Evolutionary conservation across 192 early-diverging fungal species (phyloP).

Genomic region (Backusella parvicylindrica): DNA sequence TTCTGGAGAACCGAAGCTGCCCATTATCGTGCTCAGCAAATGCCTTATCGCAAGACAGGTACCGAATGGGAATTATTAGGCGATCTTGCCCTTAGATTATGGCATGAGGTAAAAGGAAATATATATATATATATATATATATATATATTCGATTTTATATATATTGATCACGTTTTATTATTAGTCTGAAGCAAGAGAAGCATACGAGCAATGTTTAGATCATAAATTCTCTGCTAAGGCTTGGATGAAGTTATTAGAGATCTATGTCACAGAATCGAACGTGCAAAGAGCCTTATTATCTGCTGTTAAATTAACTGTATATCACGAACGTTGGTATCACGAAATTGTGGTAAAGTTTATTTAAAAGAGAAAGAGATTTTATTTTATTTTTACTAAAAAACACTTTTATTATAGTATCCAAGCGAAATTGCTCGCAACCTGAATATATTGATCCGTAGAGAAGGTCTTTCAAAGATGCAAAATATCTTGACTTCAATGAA

Average conservation of each 20-base stretch:
- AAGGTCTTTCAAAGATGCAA: slow-evolving; percentile 91
- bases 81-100: slow-evolving; percentile 84
- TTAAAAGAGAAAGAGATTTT: too few species aligned
- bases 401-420: slow-evolving; percentile 63
- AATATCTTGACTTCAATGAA: slow-evolving; percentile 90
- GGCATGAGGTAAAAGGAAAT: slow-evolving; percentile 59
- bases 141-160: too few species aligned
- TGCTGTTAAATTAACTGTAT: slow-evolving; percentile 78
- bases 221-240: slow-evolving; percentile 93
- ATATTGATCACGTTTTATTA: background rate
- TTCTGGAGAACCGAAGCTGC: slow-evolving; percentile 85
- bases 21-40: slow-evolving; percentile 68
- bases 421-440: slow-evolving; percentile 80
- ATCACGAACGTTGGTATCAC: slow-evolving; percentile 89
- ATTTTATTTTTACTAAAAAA: background rate
- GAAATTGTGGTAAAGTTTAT: slow-evolving; percentile 71
- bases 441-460: slow-evolving; percentile 79
- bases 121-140: too few species aligned
- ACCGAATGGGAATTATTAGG: slow-evolving; percentile 99
- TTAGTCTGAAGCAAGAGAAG: slow-evolving; percentile 86
- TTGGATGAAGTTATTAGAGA: slow-evolving; percentile 81
- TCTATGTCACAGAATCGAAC: slow-evolving; percentile 76
- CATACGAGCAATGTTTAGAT: slow-evolving; percentile 81
- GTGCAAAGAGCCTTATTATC: slow-evolving; percentile 76
- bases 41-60: slow-evolving; percentile 87